Conservation (phyloP, 306 rosid species). For the Elaeagnus macrophylla region DNA sequence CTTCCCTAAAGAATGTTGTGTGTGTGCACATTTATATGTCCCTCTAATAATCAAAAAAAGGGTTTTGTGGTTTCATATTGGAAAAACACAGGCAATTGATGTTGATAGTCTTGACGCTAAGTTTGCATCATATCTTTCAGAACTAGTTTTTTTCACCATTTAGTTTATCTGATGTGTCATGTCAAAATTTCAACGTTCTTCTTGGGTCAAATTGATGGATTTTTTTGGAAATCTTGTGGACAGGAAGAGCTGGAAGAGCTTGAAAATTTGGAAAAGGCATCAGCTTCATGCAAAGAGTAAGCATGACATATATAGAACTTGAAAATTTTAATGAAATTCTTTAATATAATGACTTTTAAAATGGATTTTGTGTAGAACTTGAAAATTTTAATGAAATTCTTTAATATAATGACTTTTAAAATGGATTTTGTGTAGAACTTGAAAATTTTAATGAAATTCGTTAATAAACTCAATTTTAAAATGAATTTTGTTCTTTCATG, state of each 20-base stretch:
- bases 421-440: conserved; percentile 5
- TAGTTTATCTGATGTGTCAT: too few species aligned
- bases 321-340: conserved; percentile 9
- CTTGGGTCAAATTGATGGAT: background rate
- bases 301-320: conserved; percentile 13
- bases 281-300: conserved; percentile 84
- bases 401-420: conserved; percentile 1
- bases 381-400: conserved; percentile 9
- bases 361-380: conserved; percentile 5
- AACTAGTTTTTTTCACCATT: too few species aligned
- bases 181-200: too few species aligned
- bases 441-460: conserved; percentile 9
- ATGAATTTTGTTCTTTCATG: conserved; percentile 17
- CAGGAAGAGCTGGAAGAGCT: conserved; percentile 88
- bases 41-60: too few species aligned
- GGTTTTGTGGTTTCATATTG: too few species aligned
- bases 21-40: too few species aligned
- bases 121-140: too few species aligned
- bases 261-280: conserved; percentile 68
- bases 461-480: conserved; percentile 2
- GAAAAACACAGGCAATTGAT: background rate
- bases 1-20: too few species aligned
- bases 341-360: conserved; percentile 1
- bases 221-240: conserved; percentile 3
- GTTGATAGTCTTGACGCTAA: too few species aligned